Conservation (phyloP, 192 early-diverging fungal genomes). For the Backusella macrospora region DNA sequence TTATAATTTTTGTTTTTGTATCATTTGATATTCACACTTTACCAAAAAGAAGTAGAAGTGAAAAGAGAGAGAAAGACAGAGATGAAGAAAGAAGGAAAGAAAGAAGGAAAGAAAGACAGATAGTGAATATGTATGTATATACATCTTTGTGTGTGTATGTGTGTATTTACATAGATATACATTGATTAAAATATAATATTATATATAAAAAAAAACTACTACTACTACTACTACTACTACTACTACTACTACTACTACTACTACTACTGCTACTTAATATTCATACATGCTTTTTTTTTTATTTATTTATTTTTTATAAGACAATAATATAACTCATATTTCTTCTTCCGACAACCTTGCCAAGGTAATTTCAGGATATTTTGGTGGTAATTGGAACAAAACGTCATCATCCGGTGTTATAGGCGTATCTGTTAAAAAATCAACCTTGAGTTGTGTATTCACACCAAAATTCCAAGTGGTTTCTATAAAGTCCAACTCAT, state of each 20-base stretch:
- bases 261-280: too few relatives aligned
- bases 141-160: neutral
- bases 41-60: too few relatives aligned
- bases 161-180: too few relatives aligned
- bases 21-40: too few relatives aligned
- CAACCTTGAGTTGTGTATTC: neutral
- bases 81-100: too few relatives aligned
- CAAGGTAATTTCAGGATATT: neutral
- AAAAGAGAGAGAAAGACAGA: too few relatives aligned
- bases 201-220: too few relatives aligned
- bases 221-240: too few relatives aligned
- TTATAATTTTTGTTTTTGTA: too few relatives aligned
- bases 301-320: neutral
- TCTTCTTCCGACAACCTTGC: neutral
- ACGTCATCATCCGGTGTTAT: constrained; percentile 25
- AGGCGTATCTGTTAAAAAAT: constrained; percentile 23
- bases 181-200: too few relatives aligned
- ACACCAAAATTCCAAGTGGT: constrained; percentile 21
- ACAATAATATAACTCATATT: neutral
- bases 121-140: neutral
- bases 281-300: neutral
- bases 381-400: neutral
- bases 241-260: too few relatives aligned
- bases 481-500: constrained; percentile 10
- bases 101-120: neutral